Conservation (phyloP, 345 rosid species). For the Brassica rapa region DNA sequence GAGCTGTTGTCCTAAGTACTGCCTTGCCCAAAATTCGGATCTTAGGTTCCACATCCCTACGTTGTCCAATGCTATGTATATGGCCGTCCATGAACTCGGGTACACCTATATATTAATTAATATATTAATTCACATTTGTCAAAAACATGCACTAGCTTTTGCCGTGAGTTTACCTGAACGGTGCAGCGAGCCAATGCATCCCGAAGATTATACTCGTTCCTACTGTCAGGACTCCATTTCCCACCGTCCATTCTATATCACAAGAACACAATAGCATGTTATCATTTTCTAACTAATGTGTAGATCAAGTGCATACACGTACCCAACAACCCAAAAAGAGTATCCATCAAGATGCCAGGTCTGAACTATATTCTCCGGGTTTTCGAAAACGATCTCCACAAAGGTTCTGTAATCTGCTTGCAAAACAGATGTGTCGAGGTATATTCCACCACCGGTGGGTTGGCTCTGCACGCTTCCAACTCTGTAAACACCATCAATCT, state of each 20-base stretch:
- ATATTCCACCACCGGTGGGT: constrained; percentile 76
- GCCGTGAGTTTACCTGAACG: constrained; percentile 55
- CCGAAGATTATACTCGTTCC: constrained; percentile 73
- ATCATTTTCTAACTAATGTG: background rate
- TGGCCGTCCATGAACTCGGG: constrained; percentile 87
- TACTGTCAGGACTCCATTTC: constrained; percentile 69
- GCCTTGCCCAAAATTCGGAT: constrained; percentile 91
- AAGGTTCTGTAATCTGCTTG: constrained; percentile 69
- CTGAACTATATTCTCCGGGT: constrained; percentile 72
- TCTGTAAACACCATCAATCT: constrained; percentile 80
- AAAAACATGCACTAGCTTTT: background rate
- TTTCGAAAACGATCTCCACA: constrained; percentile 76
- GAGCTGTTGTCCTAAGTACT: constrained; percentile 90
- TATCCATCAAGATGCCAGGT: constrained; percentile 90
- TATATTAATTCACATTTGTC: background rate
- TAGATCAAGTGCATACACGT: constrained; percentile 32
- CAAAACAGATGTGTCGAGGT: constrained; percentile 85
- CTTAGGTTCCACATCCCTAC: constrained; percentile 99
- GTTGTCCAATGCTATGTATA: constrained; percentile 83
- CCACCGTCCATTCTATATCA: constrained; percentile 94
- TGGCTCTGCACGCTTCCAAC: constrained; percentile 63
- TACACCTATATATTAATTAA: constrained; percentile 59
- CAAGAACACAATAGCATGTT: background rate
- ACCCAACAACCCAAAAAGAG: constrained; percentile 94
- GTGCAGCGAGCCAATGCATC: constrained; percentile 83